Conservation (phyloP, 2,329 filamentous ascomycete species). For the Phyllosticta capitalensis region DNA sequence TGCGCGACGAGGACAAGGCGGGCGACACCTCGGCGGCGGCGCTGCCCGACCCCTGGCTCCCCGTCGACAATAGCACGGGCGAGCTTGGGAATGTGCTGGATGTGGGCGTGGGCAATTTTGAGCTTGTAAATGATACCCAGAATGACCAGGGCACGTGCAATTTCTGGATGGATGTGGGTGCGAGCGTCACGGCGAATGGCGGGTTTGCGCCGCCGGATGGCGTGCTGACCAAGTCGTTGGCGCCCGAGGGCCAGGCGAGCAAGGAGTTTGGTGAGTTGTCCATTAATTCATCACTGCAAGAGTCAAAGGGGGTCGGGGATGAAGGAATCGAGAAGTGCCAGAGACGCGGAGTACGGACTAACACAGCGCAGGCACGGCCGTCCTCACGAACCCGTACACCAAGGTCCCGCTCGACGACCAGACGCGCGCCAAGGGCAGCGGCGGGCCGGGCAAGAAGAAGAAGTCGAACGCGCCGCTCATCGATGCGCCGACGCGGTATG, state of each 20-base stretch:
- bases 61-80: not conserved
- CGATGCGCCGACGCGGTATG: not conserved
- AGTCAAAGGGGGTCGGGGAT: too few species aligned
- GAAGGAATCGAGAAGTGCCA: not conserved
- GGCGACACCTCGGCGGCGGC: not conserved
- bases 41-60: not conserved
- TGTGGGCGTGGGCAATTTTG: not conserved
- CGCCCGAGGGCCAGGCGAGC: not conserved
- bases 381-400: not conserved
- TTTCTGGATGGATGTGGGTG: constrained; percentile 3
- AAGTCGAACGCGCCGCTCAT: not conserved
- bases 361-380: not conserved
- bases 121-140: not conserved
- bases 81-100: not conserved
- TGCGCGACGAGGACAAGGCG: not conserved
- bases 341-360: not conserved
- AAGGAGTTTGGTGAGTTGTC: not conserved
- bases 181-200: not conserved
- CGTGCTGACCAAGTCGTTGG: not conserved
- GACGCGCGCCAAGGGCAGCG: not conserved
- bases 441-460: not conserved
- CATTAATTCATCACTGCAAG: too few species aligned
- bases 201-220: constrained; percentile 3
- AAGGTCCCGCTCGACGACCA: not conserved
- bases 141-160: not conserved